phyloP scores from a whole-genome alignment of 208 protist species.

The Trypanosoma lewisi region DNA sequence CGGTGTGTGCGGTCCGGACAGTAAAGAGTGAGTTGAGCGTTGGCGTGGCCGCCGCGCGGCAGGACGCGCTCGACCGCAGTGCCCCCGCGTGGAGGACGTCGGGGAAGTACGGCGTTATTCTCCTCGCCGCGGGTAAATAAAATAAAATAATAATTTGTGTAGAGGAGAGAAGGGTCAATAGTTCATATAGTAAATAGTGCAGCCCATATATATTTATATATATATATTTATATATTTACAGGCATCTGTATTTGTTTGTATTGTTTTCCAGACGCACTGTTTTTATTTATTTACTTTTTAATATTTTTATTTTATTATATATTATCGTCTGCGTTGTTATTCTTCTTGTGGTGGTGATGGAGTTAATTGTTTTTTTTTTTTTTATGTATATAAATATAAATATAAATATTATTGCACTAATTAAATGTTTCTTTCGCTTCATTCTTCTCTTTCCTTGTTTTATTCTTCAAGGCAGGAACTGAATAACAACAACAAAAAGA shows the following conservation, averaged over 20 bases:
- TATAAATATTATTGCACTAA: too few species aligned
- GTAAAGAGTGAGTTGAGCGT: slow-evolving; percentile 87
- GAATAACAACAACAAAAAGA: neutral
- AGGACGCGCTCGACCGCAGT: slow-evolving; percentile 44
- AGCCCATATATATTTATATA: neutral
- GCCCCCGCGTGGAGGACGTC: slow-evolving; percentile 57
- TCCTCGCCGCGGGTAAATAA: slow-evolving; percentile 37
- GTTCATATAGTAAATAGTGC: neutral
- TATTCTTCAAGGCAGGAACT: neutral
- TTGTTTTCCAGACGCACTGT: neutral
- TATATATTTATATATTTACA: slow-evolving; percentile 11
- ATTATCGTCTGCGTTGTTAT: neutral
- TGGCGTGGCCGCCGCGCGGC: slow-evolving; percentile 49
- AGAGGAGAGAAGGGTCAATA: neutral
- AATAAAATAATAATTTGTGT: too few species aligned
- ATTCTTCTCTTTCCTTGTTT: slow-evolving; percentile 17
- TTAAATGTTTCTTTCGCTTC: too few species aligned
- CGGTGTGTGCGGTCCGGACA: slow-evolving; percentile 79
- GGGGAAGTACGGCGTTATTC: slow-evolving; percentile 82
- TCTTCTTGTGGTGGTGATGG: too few species aligned
- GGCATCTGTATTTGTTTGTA: slow-evolving; percentile 4
- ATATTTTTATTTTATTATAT: neutral
- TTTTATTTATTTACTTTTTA: neutral
- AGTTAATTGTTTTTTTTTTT: too few species aligned
- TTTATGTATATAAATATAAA: too few species aligned